Evolutionary conservation across 371 early-diverging fungal species (phyloP).

Genomic region (Mucor irregularis): DNA sequence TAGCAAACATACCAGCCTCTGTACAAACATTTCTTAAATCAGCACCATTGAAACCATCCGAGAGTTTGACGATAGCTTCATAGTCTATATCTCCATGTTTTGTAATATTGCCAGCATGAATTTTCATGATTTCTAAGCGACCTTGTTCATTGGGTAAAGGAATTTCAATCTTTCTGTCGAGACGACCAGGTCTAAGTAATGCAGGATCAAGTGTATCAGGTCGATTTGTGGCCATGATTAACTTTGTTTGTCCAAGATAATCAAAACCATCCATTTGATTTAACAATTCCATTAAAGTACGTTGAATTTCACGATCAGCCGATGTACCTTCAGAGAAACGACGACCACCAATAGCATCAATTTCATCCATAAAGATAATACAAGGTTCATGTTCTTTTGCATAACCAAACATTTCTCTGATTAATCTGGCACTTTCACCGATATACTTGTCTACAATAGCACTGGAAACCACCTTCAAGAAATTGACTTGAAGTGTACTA

Average conservation of each 20-base stretch:
- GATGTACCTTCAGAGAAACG: constrained; percentile 99
- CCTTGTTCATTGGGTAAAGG: constrained; percentile 89
- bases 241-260: constrained; percentile 96
- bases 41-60: constrained; percentile 99
- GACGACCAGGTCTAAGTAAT: constrained; percentile 95
- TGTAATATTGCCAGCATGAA: constrained; percentile 93
- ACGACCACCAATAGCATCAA: constrained; percentile 99
- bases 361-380: constrained; percentile 99
- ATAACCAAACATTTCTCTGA: constrained; percentile 99
- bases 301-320: constrained; percentile 99
- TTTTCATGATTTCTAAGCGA: constrained; percentile 97
- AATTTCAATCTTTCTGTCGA: constrained; percentile 99
- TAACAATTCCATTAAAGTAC: constrained; percentile 99
- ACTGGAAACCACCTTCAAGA: constrained; percentile 95
- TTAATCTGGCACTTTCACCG: constrained; percentile 97
- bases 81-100: constrained; percentile 97
- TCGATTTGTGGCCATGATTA: constrained; percentile 99
- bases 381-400: constrained; percentile 99
- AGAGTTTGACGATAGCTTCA: constrained; percentile 97
- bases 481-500: constrained; percentile 95
- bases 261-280: constrained; percentile 99
- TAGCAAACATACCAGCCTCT: constrained; percentile 99
- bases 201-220: constrained; percentile 99
- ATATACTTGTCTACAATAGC: constrained; percentile 99
- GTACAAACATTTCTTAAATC: constrained; percentile 99